Evolutionary conservation across 306 rosid genomes (phyloP).

Genomic region (Lathyrus sativus): DNA sequence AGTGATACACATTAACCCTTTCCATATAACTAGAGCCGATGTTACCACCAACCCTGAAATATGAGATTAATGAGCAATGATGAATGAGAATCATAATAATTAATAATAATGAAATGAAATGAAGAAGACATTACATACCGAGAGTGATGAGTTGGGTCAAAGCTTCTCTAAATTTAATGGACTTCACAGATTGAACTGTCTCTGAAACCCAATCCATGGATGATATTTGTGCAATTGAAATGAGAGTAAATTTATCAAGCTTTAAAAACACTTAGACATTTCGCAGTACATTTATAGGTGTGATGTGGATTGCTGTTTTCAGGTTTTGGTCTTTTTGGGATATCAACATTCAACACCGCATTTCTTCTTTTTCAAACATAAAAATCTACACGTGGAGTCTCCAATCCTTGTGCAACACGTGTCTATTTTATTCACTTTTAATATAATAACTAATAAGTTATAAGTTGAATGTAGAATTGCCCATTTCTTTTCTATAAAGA

Average conservation of each 20-base stretch:
- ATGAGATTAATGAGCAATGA: background rate
- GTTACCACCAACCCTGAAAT: constrained; percentile 81
- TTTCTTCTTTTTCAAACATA: background rate
- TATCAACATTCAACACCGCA: background rate
- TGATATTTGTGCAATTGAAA: background rate
- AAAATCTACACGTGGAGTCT: constrained; percentile 24
- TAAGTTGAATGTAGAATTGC: too few relatives aligned
- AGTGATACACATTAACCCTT: constrained; percentile 75
- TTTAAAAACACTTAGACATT: too few relatives aligned
- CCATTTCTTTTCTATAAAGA: too few relatives aligned
- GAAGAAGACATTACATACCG: constrained; percentile 41
- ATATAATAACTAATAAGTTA: too few relatives aligned
- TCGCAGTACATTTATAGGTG: too few relatives aligned
- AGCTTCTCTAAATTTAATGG: constrained; percentile 56
- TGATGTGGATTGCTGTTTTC: background rate
- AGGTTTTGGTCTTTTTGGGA: background rate
- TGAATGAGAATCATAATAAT: background rate
- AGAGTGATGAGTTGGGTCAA: constrained; percentile 54
- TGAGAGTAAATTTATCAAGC: background rate
- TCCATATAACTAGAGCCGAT: constrained; percentile 84
- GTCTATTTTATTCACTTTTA: background rate
- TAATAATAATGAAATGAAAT: background rate
- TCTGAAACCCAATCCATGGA: constrained; percentile 66
- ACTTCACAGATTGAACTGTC: constrained; percentile 53
- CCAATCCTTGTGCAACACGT: constrained; percentile 31